Evolutionary conservation across 1,139 yeast species (phyloP), one percentile per base, ranked within the genome.

Genomic region (Pichia sp.): DNA sequence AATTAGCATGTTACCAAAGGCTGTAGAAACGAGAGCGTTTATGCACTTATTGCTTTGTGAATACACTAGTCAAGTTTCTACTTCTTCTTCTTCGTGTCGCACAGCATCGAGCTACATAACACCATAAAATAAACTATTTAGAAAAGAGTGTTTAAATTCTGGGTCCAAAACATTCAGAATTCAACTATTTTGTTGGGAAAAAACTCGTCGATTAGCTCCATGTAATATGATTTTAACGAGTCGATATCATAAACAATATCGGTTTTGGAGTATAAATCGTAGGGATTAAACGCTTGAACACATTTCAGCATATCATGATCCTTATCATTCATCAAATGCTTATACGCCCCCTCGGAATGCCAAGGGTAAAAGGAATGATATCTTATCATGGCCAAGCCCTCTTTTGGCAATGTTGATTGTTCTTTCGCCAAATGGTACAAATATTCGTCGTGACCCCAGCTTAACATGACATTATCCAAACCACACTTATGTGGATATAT

Each of bases 371-470:
- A 81, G 2, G 85, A 80, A 59, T 81, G 88, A 58, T 81, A 81
- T 48, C 88, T 62, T 43, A 81, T 81, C 86, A 81, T 81, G 1
- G 88, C 87, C 47, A 81, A 64, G 0, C 78, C 87, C 55, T 80
- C 83, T 2, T 69, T 73, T 0, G 87, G 87, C 41, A 81, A 64
- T 0, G 71, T 75, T 9, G 85, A 78, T 55, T 78, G 81, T 45
- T 69, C 67, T 57, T 79, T 81, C 6, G 85, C 85, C 36, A 81
- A 67, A 57, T 81, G 85, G 55, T 79, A 81, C 85, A 81, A 79
- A 61, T 81, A 81, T 58, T 81, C 88, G 57, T 81, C 88, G 55
- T 81, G 88, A 6, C 88, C 88, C 87, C 87, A 81, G 46, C 85
- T 79, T 40, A 81, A 64, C 85, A 81, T 79, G 23, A 81, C 85